Evolutionary conservation across 208 protist genomes (phyloP).

Genomic region (Crithidia bombi): DNA sequence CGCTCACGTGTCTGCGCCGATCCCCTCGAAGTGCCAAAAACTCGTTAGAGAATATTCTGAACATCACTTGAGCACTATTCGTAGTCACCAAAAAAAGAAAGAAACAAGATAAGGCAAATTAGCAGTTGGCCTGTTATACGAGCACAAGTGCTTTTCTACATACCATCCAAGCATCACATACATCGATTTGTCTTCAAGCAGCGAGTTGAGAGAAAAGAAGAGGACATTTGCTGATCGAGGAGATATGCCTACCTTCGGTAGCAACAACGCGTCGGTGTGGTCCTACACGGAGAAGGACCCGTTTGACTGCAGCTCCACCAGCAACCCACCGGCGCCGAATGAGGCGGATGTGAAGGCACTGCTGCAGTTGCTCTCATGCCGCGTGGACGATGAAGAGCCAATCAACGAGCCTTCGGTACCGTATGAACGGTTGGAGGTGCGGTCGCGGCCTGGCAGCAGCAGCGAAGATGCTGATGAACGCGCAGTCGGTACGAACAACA

Average conservation of each 20-base stretch:
- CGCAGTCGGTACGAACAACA: background rate
- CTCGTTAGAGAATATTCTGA: no score
- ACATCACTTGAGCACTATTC: no score
- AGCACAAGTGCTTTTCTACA: no score
- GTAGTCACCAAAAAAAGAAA: no score
- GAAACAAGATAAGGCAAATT: no score
- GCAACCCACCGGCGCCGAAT: conserved; percentile 11
- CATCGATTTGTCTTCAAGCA: no score
- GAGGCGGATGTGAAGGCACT: conserved; percentile 31
- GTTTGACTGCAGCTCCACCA: conserved; percentile 1
- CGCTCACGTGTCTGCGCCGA: no score
- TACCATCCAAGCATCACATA: no score
- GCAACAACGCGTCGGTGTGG: conserved; percentile 9
- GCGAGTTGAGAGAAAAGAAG: no score
- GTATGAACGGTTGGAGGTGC: background rate
- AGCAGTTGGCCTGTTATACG: no score
- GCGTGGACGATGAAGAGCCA: background rate
- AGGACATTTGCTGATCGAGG: conserved; percentile 8
- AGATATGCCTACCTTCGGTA: conserved; percentile 6
- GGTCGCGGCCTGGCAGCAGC: background rate
- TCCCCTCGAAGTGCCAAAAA: no score
- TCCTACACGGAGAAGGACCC: conserved; percentile 3
- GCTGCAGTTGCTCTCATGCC: conserved; percentile 21
- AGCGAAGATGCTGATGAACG: background rate
- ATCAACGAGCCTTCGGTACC: background rate